These are phyloP conservation scores for Eremochloa ophiuroides DNA, from an alignment of 176 grass and related monocot genomes.

Conservation along the genomic window DNA sequence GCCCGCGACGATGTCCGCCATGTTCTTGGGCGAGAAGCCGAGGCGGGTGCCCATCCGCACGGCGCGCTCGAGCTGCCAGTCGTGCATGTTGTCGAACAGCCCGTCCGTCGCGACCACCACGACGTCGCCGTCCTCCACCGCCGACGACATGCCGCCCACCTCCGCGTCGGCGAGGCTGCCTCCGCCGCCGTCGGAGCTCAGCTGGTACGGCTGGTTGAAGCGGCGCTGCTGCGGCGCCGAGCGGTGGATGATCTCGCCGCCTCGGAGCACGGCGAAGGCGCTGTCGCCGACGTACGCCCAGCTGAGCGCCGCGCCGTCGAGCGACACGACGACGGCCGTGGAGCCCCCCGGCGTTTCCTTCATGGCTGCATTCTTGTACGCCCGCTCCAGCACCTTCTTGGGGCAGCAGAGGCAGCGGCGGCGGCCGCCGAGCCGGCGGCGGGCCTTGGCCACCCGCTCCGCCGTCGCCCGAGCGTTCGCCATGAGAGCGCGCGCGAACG, in stretches of 20 bases:
- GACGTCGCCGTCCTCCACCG: not conserved
- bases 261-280: not conserved
- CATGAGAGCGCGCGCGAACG: not conserved
- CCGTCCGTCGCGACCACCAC: not conserved
- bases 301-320: not conserved
- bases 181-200: not conserved
- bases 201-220: not conserved
- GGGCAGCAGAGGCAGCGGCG: not conserved
- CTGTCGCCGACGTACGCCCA: conserved; percentile 17
- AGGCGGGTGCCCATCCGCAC: not conserved
- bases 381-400: conserved; percentile 1
- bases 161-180: not conserved
- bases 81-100: not conserved
- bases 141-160: not conserved
- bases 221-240: not conserved
- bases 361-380: not conserved
- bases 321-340: conserved; percentile 16
- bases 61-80: not conserved
- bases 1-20: not conserved
- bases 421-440: not conserved
- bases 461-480: not conserved
- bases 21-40: not conserved
- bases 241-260: not conserved
- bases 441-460: not conserved
- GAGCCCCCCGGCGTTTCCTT: not conserved